Percentiles rank a stretch among this genome's conserved stretches.
These are phyloP conservation scores for Gossypium gossypioides DNA, from an alignment of 441 rosid genomes.

Conservation along the genomic window DNA sequence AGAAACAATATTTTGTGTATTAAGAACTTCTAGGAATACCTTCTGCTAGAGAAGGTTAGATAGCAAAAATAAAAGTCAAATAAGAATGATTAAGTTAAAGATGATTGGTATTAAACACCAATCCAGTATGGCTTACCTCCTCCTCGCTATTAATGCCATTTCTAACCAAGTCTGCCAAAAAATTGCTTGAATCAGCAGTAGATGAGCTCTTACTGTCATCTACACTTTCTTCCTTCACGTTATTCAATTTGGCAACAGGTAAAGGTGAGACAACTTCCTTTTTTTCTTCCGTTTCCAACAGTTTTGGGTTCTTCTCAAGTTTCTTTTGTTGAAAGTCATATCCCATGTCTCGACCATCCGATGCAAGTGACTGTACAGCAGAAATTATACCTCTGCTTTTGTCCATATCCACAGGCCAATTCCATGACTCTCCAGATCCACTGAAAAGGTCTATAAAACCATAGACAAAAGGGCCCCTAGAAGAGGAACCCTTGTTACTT, in stretches of 20 bases:
- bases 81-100: background rate
- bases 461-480: constrained; percentile 61
- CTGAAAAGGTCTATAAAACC: constrained; percentile 84
- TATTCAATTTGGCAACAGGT: constrained; percentile 37
- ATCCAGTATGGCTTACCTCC: constrained; percentile 39
- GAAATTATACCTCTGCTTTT: constrained; percentile 43
- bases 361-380: constrained; percentile 32
- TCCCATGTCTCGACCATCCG: constrained; percentile 31
- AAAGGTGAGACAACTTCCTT: constrained; percentile 35
- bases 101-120: background rate
- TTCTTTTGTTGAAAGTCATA: constrained; percentile 32
- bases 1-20: background rate
- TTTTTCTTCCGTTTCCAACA: constrained; percentile 28
- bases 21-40: background rate
- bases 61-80: background rate
- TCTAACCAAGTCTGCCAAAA: constrained; percentile 31
- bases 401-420: constrained; percentile 65
- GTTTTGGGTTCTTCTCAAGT: constrained; percentile 39
- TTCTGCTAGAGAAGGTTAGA: background rate
- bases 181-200: constrained; percentile 38
- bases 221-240: constrained; percentile 52
- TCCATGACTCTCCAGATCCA: constrained; percentile 77
- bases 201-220: constrained; percentile 43
- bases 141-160: constrained; percentile 28
- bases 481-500: constrained; percentile 35